Base-by-base conservation (phyloP, 768 basidiomycete genomes). In the Tulasnella calospora region DNA sequence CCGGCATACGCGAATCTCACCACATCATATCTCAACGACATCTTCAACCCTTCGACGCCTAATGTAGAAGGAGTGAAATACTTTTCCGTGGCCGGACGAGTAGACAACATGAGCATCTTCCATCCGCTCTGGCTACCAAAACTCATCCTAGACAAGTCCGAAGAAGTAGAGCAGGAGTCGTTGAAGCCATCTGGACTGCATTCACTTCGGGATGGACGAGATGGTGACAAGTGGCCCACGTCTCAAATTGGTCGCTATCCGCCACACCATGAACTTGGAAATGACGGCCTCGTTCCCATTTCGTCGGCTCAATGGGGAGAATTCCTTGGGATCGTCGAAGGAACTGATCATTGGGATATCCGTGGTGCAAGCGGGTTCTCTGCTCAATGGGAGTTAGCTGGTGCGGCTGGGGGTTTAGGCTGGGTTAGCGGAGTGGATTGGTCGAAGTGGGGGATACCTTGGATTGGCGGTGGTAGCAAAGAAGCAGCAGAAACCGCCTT, bases 101-200 rank as follows among this genome's bases (percentile, higher is more conserved):
- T 33, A 0, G 78, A 81, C 36, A 79, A 78, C 51, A 76, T 84
- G 38, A 76, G 81, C 61, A 87, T 96, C 41, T 94, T 92, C 91
- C 98, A 99, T 83, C 98, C 98, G 0, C 90, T 99, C 75, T 99
- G 97, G 95, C 87, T 98, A 47, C 95, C 97, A 0, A 98, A 99
- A 85, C 88, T 96, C 85, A 92, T 99, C 40, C 86, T 98, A 47
- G 97, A 99, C 82, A 92, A 93, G 0, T 88, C 90, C 30, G 95
- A 96, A 82, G 88, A 89, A 79, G 87, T 86, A 76, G 87, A 89
- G 81, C 84, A 90, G 82, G 84, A 87, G 30, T 44, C 75, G 27
- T 40, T 70, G 23, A 44, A 13, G 1, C 78, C 78, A 12, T 77
- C 78, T 30, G 15, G 21, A 10, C 13, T 10, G 17, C 38, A 21